Conservation (phyloP, 441 rosid genomes). For the Rhodomyrtus psidioides region DNA sequence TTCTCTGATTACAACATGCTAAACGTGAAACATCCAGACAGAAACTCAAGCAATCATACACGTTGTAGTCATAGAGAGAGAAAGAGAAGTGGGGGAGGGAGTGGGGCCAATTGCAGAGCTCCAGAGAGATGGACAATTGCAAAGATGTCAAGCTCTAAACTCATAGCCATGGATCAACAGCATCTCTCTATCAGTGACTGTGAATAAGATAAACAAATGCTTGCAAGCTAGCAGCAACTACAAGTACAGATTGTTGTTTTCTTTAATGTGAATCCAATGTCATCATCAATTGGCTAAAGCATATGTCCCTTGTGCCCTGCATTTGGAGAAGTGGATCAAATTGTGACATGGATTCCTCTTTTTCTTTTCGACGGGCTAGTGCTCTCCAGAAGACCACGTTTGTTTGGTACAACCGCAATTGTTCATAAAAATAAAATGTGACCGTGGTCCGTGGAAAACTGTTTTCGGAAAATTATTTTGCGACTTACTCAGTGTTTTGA, state of each 20-base stretch:
- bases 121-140: too few relatives aligned
- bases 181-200: neutral
- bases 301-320: neutral
- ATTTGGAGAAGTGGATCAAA: neutral
- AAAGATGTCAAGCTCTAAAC: too few relatives aligned
- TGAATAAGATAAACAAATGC: constrained; percentile 9
- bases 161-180: neutral
- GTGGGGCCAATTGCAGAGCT: too few relatives aligned
- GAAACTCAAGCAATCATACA: neutral
- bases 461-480: fast-evolving
- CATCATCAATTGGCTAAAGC: constrained; percentile 4
- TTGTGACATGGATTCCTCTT: neutral
- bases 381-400: neutral
- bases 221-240: constrained; percentile 47
- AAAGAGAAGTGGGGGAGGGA: neutral
- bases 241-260: neutral
- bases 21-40: neutral
- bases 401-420: neutral
- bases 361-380: neutral
- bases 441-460: neutral
- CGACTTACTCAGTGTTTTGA: neutral
- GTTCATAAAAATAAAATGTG: neutral
- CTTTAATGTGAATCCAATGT: constrained; percentile 12
- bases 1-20: neutral
- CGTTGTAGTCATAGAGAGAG: neutral